Base-by-base conservation (phyloP, 2,329 filamentous ascomycete genomes). In the Aspergillus aculeatinus region DNA sequence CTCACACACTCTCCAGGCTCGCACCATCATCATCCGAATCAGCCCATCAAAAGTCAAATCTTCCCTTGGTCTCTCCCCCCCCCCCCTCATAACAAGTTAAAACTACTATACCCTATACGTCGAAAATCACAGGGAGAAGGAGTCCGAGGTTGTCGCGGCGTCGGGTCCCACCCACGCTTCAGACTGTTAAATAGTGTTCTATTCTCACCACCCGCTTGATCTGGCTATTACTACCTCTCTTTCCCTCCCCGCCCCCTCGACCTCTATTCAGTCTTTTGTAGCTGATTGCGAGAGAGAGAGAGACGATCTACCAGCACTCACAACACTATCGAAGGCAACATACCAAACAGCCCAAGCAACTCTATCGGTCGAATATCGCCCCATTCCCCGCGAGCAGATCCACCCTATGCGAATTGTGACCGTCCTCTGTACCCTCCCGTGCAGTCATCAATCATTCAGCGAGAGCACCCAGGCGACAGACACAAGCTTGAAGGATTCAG, bases 361-460 rank as follows among this genome's bases (percentile, higher is more conserved):
- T 23, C 1, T 63, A 44, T 7, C 16, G 6, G 4, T 64, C 68
- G 64, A 65, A 68, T 67, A 61, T 65, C 63, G 23, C 51, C 59
- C 50, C 29, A 59, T 4, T 23, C 5, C 14, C 12, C 39, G 39
- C 39, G 19, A 19, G 63, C 2, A 16, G 52, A 67, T 65, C 47
- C 14, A 4, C 11, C 14, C 11, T 11, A 35, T 16, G 33, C 33
- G 12, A 4, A 35, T 16, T 12, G 11, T 35, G 69, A 64, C 47
- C 33, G 42, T 47, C 51, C 44, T 48, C 58, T 49, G 33, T 60
- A 52, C 29, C 61, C 53, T 60, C 23, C 6, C 33, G 29, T 29
- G 27, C 27, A 29, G 27, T 29, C 27, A 29, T 9, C 27, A 10
- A 10, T 29, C 27, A 10, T 29, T 7, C 7, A 29, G 27, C 27